Base-by-base conservation (phyloP, 805 yeast genomes). In the Starmerella scarabaei region DNA sequence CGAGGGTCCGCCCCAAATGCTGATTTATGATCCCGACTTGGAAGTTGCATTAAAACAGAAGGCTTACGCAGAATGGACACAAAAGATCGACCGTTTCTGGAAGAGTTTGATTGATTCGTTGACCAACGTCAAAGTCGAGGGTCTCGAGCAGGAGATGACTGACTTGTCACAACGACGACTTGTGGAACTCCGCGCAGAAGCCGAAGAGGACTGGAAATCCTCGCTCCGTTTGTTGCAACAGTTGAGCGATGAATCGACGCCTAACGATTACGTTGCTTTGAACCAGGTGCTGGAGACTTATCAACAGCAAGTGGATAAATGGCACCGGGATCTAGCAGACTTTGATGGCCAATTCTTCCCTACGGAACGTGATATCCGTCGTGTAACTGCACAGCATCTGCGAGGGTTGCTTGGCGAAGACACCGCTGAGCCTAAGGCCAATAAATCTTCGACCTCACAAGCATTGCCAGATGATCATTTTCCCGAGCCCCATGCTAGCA, bases 291-390 rank as follows among this genome's bases (percentile, higher is more conserved):
- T 85, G 21, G 65, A 88, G 50, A 70, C 70, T 27, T 65, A 88
- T 15, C 95, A 88, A 53, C 85, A 80, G 41, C 62, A 77, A 21
- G 86, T 93, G 3, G 85, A 83, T 18, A 71, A 67, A 30, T 91
- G 97, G 97, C 94, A 88, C 59, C 52, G 60, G 18, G 93, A 79
- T 42, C 85, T 91, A 52, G 69, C 73, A 28, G 80, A 73, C 6
- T 88, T 91, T 61, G 96, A 82, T 44, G 69, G 69, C 33, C 68
- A 68, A 17, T 91, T 71, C 54, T 68, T 88, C 44, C 97, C 97
- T 1, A 75, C 93, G 7, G 97, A 91, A 57, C 82, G 78, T 53
- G 98, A 91, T 67, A 81, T 91, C 49, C 77, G 93, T 4, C 69
- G 83, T 47, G 81, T 91, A 33, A 86, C 98, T 1, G 80, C 94